A percentile compares a stretch with the other conserved stretches of the same genome.
Conservation (phyloP, 495 filamentous ascomycete genomes). For the Xylaria nigripes region DNA sequence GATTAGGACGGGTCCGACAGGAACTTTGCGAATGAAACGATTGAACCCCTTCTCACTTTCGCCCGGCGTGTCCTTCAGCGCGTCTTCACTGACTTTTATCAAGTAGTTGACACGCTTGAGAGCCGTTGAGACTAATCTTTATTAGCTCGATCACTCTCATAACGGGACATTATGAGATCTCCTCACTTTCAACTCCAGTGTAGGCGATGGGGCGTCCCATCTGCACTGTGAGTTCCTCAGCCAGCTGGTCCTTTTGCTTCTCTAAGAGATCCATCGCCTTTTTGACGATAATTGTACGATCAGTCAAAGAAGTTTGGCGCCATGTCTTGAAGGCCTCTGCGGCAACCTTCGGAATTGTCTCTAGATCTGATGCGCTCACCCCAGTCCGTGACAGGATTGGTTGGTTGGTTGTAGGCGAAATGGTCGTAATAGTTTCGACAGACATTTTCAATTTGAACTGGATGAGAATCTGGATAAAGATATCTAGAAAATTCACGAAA, state of each 20-base stretch:
- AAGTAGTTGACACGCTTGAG: constrained; percentile 73
- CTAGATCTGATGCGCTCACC: constrained; percentile 56
- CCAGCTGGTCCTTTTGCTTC: constrained; percentile 69
- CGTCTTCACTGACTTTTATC: constrained; percentile 66
- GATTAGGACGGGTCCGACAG: constrained; percentile 74
- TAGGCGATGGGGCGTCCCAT: constrained; percentile 92
- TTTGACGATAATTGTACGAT: constrained; percentile 67
- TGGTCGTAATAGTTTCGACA: constrained; percentile 73
- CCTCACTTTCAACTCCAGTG: constrained; percentile 55
- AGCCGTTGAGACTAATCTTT: constrained; percentile 56
- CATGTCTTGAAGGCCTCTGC: constrained; percentile 64
- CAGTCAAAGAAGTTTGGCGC: constrained; percentile 52
- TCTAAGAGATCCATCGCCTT: constrained; percentile 62
- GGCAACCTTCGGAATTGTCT: constrained; percentile 55
- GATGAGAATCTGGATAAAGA: no score
- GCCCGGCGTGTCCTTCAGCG: constrained; percentile 63
- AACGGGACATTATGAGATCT: not conserved
- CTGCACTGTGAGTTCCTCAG: constrained; percentile 76
- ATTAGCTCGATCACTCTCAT: not conserved
- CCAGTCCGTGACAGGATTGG: constrained; percentile 68
- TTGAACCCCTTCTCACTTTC: constrained; percentile 80
- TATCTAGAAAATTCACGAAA: not conserved
- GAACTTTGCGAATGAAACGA: constrained; percentile 77
- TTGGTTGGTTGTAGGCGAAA: constrained; percentile 79
- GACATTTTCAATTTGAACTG: constrained; percentile 48